Conservation (phyloP, 345 rosid genomes). For the Melastoma malabathricum region DNA sequence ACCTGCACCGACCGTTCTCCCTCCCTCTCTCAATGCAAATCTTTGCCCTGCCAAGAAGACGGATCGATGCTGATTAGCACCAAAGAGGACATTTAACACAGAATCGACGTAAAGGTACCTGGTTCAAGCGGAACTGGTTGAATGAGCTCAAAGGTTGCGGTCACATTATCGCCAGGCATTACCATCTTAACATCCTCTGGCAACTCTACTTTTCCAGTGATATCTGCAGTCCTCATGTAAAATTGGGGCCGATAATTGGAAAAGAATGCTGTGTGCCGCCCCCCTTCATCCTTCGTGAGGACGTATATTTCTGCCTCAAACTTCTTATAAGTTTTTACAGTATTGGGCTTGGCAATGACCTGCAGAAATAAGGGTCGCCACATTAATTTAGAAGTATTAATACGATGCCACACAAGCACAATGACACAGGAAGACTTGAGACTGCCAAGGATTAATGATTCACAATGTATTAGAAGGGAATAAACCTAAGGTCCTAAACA, state of each 20-base stretch:
- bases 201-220: conserved; percentile 81
- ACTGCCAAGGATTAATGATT: no score
- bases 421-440: no score
- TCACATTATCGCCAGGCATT: conserved; percentile 93
- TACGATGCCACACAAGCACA: no score
- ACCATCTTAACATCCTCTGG: conserved; percentile 97
- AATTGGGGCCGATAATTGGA: conserved; percentile 85
- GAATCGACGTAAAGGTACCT: no score
- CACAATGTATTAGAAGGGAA: no score
- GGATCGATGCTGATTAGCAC: no score
- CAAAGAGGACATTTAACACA: no score
- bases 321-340: conserved; percentile 72
- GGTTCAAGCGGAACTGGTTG: conserved; percentile 32
- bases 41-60: conserved; percentile 93
- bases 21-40: conserved; percentile 96
- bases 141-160: conserved; percentile 82
- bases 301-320: conserved; percentile 68
- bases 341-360: conserved; percentile 74
- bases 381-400: no score
- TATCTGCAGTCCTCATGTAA: conserved; percentile 94
- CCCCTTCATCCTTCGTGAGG: conserved; percentile 97
- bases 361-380: no score
- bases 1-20: conserved; percentile 91
- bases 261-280: conserved; percentile 86
- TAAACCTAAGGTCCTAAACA: no score